These are phyloP conservation scores for Ophiostoma montium DNA, from an alignment of 2,329 filamentous ascomycete species.

Conservation along the genomic window DNA sequence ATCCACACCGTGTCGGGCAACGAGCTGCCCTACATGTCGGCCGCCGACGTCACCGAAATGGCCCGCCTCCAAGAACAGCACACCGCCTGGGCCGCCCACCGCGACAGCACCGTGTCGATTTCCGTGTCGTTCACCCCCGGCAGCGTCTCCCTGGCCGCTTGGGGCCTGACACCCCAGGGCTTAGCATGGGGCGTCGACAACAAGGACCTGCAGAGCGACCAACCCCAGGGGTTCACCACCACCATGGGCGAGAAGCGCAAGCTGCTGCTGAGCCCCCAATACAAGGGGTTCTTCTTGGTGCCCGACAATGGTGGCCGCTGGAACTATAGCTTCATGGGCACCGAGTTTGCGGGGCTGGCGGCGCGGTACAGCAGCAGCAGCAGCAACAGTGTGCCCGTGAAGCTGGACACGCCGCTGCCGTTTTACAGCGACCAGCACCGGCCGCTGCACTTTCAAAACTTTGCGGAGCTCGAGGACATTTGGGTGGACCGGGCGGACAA, in stretches of 20 bases:
- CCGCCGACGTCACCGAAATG: constrained; percentile 87
- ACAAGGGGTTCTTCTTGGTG: constrained; percentile 90
- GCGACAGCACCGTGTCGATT: constrained; percentile 83
- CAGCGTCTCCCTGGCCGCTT: constrained; percentile 86
- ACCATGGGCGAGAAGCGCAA: constrained; percentile 93
- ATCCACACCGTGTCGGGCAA: constrained; percentile 94
- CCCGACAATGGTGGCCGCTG: constrained; percentile 75
- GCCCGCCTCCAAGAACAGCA: constrained; percentile 79
- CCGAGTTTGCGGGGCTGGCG: constrained; percentile 71
- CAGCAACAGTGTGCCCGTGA: constrained; percentile 57
- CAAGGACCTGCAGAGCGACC: constrained; percentile 81
- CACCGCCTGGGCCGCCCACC: constrained; percentile 49
- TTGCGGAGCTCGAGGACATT: constrained; percentile 91
- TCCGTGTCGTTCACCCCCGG: constrained; percentile 94
- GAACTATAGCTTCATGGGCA: constrained; percentile 99
- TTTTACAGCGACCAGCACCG: constrained; percentile 92
- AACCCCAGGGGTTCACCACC: constrained; percentile 85
- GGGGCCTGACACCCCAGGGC: constrained; percentile 79
- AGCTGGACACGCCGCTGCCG: constrained; percentile 76
- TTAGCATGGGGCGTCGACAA: constrained; percentile 98
- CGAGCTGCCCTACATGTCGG: constrained; percentile 92
- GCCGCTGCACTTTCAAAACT: constrained; percentile 91
- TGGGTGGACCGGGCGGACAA: constrained; percentile 90
- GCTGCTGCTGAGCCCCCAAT: constrained; percentile 80
- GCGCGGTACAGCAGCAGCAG: constrained; percentile 48